phyloP scores from a whole-genome alignment of 2,329 filamentous ascomycete species.

The Aspergillus aculeatinus region DNA sequence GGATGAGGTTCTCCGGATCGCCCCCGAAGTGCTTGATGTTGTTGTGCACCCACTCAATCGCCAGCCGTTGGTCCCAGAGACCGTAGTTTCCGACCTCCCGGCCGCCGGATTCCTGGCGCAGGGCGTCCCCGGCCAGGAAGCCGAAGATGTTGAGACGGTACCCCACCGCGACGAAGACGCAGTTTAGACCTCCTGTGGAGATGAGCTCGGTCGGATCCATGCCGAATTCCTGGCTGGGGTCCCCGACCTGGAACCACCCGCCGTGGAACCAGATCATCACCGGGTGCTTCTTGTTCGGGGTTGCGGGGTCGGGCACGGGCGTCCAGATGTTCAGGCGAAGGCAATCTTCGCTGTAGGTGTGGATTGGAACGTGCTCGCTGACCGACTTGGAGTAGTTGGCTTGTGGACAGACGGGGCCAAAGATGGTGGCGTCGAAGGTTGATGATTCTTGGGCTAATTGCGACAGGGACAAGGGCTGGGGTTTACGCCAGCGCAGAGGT shows the following conservation, averaged over 20 bases:
- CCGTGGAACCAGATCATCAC: slow-evolving; percentile 40
- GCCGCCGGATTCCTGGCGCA: slow-evolving; percentile 30
- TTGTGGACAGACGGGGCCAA: slow-evolving; percentile 44
- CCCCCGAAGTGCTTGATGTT: slow-evolving; percentile 51
- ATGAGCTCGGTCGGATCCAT: slow-evolving; percentile 48
- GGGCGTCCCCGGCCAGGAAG: slow-evolving; percentile 46
- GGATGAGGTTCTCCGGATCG: slow-evolving; percentile 47
- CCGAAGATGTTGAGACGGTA: slow-evolving; percentile 53
- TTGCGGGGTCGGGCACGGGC: slow-evolving; percentile 30
- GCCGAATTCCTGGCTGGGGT: slow-evolving; percentile 43
- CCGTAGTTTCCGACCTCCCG: slow-evolving; percentile 43
- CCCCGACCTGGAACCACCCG: slow-evolving; percentile 51
- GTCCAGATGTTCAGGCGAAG: slow-evolving; percentile 53
- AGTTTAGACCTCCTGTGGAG: slow-evolving; percentile 32
- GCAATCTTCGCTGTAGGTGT: slow-evolving; percentile 49
- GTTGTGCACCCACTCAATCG: slow-evolving; percentile 52
- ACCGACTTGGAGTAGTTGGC: slow-evolving; percentile 29
- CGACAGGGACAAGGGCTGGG: slow-evolving; percentile 33
- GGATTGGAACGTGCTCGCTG: slow-evolving; percentile 17
- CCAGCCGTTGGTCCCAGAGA: slow-evolving; percentile 51
- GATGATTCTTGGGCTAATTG: slow-evolving; percentile 25
- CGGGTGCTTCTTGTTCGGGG: slow-evolving; percentile 26
- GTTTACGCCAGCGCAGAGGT: slow-evolving; percentile 41
- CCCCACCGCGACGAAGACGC: slow-evolving; percentile 48
- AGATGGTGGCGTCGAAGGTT: slow-evolving; percentile 41